Evolutionary conservation across 192 early-diverging fungal genomes (phyloP).

Genomic region (Spizellomyces sp.): DNA sequence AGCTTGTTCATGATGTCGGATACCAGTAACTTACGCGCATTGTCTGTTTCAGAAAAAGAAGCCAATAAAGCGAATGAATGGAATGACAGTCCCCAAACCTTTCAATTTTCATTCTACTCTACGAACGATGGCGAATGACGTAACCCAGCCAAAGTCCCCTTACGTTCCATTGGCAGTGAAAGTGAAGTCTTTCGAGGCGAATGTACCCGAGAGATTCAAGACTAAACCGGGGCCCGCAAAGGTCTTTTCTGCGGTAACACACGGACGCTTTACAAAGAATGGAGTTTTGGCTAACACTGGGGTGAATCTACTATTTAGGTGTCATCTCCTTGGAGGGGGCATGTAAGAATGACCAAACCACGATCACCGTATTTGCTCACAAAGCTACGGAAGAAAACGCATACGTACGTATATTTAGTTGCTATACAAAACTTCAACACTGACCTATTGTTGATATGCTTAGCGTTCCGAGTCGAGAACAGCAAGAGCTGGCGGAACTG

Average conservation of each 20-base stretch:
- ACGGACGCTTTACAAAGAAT: constrained; percentile 8
- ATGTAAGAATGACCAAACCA: constrained; percentile 41
- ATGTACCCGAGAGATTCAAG: constrained; percentile 36
- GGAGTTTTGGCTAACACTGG: constrained; percentile 8
- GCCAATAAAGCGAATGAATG: constrained; percentile 16
- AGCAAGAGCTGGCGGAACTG: constrained; percentile 39
- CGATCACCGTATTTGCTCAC: constrained; percentile 49
- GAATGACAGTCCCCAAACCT: constrained; percentile 54
- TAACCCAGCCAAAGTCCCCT: constrained; percentile 34
- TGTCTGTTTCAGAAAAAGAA: constrained; percentile 29
- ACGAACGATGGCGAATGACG: constrained; percentile 6
- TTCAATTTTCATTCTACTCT: constrained; percentile 44
- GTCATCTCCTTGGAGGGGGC: constrained; percentile 16
- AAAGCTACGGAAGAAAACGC: constrained; percentile 40
- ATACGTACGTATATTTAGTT: constrained; percentile 30
- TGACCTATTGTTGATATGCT: constrained; percentile 1
- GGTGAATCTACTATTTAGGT: constrained; percentile 4
- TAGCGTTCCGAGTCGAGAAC: constrained; percentile 37
- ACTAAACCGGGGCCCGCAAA: neutral
- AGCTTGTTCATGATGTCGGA: too few relatives aligned
- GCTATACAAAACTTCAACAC: neutral
- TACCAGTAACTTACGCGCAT: too few relatives aligned
- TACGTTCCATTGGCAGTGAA: constrained; percentile 47
- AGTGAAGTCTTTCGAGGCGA: constrained; percentile 39
- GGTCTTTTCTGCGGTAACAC: neutral